A percentile compares a stretch with the other conserved stretches of the same genome.
These are phyloP conservation scores for Diaporthe sp. DNA, from an alignment of 2,329 filamentous ascomycete genomes.

Conservation along the genomic window DNA sequence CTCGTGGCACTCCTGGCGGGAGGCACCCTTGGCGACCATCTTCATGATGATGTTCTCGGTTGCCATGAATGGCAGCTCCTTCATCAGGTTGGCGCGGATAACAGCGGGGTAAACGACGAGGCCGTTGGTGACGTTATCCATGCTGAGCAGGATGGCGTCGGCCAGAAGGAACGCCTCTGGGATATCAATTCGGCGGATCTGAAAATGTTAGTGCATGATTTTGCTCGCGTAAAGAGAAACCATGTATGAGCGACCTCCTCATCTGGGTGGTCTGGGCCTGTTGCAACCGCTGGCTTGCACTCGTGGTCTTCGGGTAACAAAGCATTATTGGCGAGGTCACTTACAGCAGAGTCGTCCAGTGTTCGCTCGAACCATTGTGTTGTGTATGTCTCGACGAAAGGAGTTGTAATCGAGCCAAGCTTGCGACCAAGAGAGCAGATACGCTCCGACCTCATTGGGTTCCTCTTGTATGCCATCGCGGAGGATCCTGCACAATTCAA, in stretches of 20 bases:
- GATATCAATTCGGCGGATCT: conserved; percentile 72
- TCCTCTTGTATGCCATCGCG: conserved; percentile 58
- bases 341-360: conserved; percentile 78
- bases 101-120: conserved; percentile 82
- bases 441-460: conserved; percentile 63
- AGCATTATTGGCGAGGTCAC: conserved; percentile 41
- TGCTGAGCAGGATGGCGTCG: conserved; percentile 74
- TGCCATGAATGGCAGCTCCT: conserved; percentile 90
- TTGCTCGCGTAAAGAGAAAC: neutral
- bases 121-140: conserved; percentile 48
- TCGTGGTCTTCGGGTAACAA: conserved; percentile 34
- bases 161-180: conserved; percentile 77
- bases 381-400: conserved; percentile 75
- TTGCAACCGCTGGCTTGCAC: conserved; percentile 4
- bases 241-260: conserved; percentile 52
- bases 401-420: conserved; percentile 48
- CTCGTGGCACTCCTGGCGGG: conserved; percentile 87
- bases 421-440: conserved; percentile 58
- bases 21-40: conserved; percentile 76
- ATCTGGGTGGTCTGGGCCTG: conserved; percentile 28
- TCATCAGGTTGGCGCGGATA: conserved; percentile 75
- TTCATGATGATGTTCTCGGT: conserved; percentile 82
- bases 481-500: neutral
- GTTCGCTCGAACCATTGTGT: conserved; percentile 78
- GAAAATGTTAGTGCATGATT: neutral